phyloP scores from a whole-genome alignment of 495 filamentous ascomycete genomes.

The Trichoderma gamsii region DNA sequence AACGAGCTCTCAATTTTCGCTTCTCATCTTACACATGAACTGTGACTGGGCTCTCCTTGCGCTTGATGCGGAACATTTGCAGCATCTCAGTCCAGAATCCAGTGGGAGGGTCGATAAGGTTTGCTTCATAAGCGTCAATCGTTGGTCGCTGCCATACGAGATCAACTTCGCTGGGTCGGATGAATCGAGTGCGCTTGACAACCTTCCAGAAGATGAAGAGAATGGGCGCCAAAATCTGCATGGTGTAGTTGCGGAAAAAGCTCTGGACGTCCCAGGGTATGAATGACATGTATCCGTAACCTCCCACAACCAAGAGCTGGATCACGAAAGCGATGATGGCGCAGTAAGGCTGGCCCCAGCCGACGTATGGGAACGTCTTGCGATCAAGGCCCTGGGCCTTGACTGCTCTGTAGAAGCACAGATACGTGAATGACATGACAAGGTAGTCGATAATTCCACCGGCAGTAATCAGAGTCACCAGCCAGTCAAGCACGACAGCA shows the following conservation, averaged over 20 bases:
- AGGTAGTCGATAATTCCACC: conserved; percentile 53
- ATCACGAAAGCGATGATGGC: conserved; percentile 45
- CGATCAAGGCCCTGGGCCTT: conserved; percentile 56
- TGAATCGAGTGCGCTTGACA: conserved; percentile 45
- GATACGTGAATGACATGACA: conserved; percentile 53
- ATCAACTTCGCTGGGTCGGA: conserved; percentile 45
- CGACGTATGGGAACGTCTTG: conserved; percentile 48
- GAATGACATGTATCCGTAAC: conserved; percentile 51
- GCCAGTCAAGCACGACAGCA: conserved; percentile 34
- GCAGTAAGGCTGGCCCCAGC: conserved; percentile 54
- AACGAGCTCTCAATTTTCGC: background rate
- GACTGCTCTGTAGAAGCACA: conserved; percentile 54
- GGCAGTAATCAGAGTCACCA: conserved; percentile 37
- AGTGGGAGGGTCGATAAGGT: background rate
- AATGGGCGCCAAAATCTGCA: conserved; percentile 50
- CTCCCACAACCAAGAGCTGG: conserved; percentile 40
- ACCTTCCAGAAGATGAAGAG: conserved; percentile 56
- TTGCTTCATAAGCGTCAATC: conserved; percentile 59
- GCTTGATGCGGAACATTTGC: conserved; percentile 32
- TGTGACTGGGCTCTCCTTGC: conserved; percentile 17
- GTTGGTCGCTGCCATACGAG: conserved; percentile 52
- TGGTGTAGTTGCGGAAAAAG: conserved; percentile 57
- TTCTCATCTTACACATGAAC: background rate
- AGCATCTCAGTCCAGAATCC: conserved; percentile 40
- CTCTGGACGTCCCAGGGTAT: conserved; percentile 41